Percentiles rank a stretch among this genome's conserved stretches.
phyloP scores from a whole-genome alignment of 352 stramenopile species.

The Pythium apleroticum region DNA sequence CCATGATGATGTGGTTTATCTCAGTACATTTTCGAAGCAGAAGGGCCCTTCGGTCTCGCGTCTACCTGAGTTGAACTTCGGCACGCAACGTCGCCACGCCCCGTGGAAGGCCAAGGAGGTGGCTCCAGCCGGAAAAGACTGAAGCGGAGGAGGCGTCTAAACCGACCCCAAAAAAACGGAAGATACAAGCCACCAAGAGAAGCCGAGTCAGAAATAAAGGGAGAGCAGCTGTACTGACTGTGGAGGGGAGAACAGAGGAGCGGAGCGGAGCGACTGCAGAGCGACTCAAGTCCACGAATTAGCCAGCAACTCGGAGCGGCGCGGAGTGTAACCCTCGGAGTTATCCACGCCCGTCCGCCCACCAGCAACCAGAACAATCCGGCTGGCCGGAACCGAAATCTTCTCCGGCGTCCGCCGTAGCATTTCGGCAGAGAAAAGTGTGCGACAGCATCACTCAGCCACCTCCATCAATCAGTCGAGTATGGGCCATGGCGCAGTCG shows the following conservation, averaged over 20 bases:
- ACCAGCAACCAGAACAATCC: background rate
- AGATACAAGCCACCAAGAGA: background rate
- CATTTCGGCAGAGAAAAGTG: background rate
- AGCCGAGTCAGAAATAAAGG: background rate
- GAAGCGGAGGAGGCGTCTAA: constrained; percentile 1
- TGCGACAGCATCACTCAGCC: background rate
- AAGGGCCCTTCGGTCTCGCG: background rate
- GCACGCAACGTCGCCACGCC: constrained; percentile 10
- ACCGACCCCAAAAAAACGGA: constrained; percentile 3
- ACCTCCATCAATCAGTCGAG: background rate
- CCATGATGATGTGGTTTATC: constrained; percentile 8
- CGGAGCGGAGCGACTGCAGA: constrained; percentile 10
- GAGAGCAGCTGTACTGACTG: background rate
- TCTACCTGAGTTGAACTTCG: constrained; percentile 28
- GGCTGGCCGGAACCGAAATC: background rate
- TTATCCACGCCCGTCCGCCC: background rate
- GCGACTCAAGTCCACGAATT: background rate
- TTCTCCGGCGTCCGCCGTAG: constrained; percentile 15
- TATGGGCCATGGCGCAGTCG: constrained; percentile 26
- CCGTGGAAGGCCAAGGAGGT: constrained; percentile 2
- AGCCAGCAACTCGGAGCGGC: background rate
- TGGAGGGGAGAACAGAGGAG: constrained; percentile 4
- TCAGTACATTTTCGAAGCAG: constrained; percentile 15
- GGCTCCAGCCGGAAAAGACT: background rate
- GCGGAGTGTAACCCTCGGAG: background rate